Base-by-base conservation (phyloP, 1,139 yeast species). In the Saccharomyces hybrid region DNA sequence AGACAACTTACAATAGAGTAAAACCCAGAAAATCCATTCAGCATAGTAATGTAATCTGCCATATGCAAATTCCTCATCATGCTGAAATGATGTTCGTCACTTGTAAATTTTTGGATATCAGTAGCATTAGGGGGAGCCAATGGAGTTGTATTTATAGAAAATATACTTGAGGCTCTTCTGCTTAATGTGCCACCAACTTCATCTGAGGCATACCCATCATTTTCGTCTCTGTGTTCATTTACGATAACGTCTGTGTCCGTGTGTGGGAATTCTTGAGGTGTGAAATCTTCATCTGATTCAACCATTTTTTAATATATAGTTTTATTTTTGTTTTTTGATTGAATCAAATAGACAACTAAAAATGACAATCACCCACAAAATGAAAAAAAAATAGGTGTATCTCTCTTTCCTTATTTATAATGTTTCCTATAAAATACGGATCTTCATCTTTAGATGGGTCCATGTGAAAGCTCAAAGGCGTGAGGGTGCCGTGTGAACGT, bases 21-120 rank as follows among this genome's bases (percentile, higher is more conserved):
- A 68, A 93, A 91, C 1, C 99, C 99, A 46, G 84, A 80, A 65
- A 86, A 86, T 6, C 93, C 97, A 71, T 93, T 93, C 70, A 93
- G 77, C 73, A 90, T 79, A 1, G 99, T 93, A 67, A 93, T 93
- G 73, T 84, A 89, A 70, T 93, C 99, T 2, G 99, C 99, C 84
- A 91, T 78, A 70, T 93, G 98, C 60, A 93, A 79, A 66, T 85
- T 85, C 67, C 95, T 77, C 55, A 86, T 71, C 76, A 86, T 78
- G 50, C 87, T 82, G 61, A 87, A 83, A 67, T 86, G 97, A 66
- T 95, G 80, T 53, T 79, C 78, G 70, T 90, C 96, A 51, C 83
- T 80, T 55, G 89, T 82, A 67, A 89, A 89, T 50, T 85, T 88
- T 59, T 80, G 78, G 64, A 88, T 85, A 67, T 88, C 96, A 44